Evolutionary conservation across 306 rosid species (phyloP).

Genomic region (Dryas octopetala): DNA sequence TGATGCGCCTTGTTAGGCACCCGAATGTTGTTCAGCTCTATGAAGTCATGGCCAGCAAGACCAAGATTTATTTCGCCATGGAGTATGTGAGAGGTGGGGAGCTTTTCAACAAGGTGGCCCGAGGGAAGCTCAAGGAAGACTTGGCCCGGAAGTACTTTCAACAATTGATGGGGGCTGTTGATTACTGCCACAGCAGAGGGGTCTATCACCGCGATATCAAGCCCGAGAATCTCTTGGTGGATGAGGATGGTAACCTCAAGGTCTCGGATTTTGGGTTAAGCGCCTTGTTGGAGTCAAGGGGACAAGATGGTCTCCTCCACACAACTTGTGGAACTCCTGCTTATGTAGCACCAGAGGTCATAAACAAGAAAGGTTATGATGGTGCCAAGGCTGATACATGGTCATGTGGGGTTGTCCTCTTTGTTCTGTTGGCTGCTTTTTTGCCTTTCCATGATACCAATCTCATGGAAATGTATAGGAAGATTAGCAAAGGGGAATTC

Average conservation of each 20-base stretch:
- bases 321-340: constrained; percentile 69
- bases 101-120: constrained; percentile 50
- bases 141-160: constrained; percentile 59
- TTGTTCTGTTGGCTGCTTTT: constrained; percentile 63
- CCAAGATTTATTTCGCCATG: constrained; percentile 64
- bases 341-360: constrained; percentile 66
- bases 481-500: constrained; percentile 56
- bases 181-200: constrained; percentile 57
- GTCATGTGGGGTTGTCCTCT: constrained; percentile 79
- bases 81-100: constrained; percentile 64
- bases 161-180: constrained; percentile 60
- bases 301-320: constrained; percentile 57
- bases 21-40: constrained; percentile 60
- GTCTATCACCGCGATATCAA: constrained; percentile 65
- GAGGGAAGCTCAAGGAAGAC: constrained; percentile 57
- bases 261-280: constrained; percentile 64
- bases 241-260: constrained; percentile 63
- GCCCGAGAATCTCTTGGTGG: constrained; percentile 60
- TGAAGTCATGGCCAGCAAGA: constrained; percentile 72
- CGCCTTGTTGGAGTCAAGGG: constrained; percentile 45
- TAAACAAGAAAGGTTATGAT: constrained; percentile 60
- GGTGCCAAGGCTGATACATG: constrained; percentile 74
- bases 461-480: constrained; percentile 56
- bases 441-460: constrained; percentile 63
- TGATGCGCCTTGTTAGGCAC: constrained; percentile 48